Conservation (phyloP, 176 grass and related monocot species). For the Miscanthus lutarioriparius region DNA sequence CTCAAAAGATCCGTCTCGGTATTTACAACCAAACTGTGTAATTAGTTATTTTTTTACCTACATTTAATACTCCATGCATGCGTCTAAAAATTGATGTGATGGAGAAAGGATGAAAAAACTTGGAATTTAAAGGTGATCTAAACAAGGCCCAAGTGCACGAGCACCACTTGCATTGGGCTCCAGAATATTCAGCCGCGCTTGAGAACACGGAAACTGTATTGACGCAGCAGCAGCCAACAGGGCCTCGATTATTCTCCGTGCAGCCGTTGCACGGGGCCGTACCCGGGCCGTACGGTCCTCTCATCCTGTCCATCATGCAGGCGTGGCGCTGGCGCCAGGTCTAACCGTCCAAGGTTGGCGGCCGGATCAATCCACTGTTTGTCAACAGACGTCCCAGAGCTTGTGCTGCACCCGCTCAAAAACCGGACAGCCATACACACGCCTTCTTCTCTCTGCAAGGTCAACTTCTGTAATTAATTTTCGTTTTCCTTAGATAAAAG, state of each 20-base stretch:
- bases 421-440: not conserved
- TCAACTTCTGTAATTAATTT: not conserved
- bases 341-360: too few species aligned
- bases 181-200: not conserved
- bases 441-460: not conserved
- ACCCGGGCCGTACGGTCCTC: not conserved
- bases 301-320: not conserved
- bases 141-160: too few species aligned
- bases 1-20: too few species aligned
- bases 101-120: too few species aligned
- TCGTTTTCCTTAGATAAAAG: not conserved
- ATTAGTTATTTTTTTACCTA: too few species aligned
- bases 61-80: too few species aligned
- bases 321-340: too few species aligned
- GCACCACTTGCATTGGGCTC: not conserved
- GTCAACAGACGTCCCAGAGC: not conserved
- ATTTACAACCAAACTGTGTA: too few species aligned
- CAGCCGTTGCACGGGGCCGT: constrained; percentile 15
- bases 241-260: not conserved
- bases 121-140: too few species aligned
- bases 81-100: too few species aligned
- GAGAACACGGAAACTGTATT: not conserved
- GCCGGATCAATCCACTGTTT: not conserved
- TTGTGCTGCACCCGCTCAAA: not conserved
- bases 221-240: not conserved